A percentile compares a stretch with the other conserved stretches of the same genome.
phyloP scores from a whole-genome alignment of 495 filamentous ascomycete species.

The Aspergillus steynii region DNA sequence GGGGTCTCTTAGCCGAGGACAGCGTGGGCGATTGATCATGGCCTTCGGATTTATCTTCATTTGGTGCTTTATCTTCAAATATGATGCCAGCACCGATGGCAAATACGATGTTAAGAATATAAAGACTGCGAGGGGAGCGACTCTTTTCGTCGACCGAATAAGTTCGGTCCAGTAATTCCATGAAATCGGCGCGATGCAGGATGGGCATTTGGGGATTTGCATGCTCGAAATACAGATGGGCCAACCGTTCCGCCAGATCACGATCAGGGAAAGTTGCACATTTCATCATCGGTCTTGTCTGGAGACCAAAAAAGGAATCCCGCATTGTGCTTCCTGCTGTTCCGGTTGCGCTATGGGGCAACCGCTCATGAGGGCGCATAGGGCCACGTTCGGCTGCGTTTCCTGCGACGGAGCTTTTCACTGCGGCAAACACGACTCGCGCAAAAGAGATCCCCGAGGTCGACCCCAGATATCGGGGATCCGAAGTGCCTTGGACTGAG shows the following conservation, averaged over 20 bases:
- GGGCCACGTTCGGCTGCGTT: conserved; percentile 59
- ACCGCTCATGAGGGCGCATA: conserved; percentile 47
- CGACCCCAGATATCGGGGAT: conserved; percentile 79
- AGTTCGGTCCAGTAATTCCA: conserved; percentile 75
- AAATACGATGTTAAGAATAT: conserved; percentile 96
- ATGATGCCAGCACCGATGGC: conserved; percentile 94
- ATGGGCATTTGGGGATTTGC: conserved; percentile 95
- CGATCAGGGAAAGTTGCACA: conserved; percentile 82
- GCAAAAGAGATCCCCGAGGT: conserved; percentile 94
- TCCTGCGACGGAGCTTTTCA: conserved; percentile 74
- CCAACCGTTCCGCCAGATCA: conserved; percentile 67
- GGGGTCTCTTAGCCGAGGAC: conserved; percentile 51
- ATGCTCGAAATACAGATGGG: conserved; percentile 88
- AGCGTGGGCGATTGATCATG: conserved; percentile 33
- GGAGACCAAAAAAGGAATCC: conserved; percentile 92
- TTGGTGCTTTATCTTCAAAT: conserved; percentile 60
- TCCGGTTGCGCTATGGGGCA: conserved; percentile 47
- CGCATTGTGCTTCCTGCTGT: conserved; percentile 73
- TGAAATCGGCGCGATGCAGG: conserved; percentile 83
- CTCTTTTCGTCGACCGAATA: conserved; percentile 68
- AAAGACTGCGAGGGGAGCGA: conserved; percentile 79
- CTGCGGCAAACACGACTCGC: conserved; percentile 88
- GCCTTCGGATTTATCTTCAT: conserved; percentile 35
- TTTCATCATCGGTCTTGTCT: conserved; percentile 83
- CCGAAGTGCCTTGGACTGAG: conserved; percentile 72